Base-by-base conservation (phyloP, 371 early-diverging fungal genomes). In the Saksenaea vasiformis region DNA sequence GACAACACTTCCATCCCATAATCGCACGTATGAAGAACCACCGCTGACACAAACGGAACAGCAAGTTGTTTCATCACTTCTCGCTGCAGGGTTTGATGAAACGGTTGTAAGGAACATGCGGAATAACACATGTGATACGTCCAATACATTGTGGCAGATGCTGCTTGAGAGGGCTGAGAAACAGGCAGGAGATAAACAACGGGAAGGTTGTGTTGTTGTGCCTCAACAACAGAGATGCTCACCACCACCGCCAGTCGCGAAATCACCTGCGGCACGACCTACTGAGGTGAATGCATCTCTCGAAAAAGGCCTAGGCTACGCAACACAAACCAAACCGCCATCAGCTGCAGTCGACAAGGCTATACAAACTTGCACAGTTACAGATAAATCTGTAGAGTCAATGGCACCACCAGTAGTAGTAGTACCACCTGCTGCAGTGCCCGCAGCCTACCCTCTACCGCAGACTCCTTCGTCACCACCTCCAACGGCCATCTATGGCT, bases 71-170 rank as follows among this genome's bases (percentile, higher is more conserved):
- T 55, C 72, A 31, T 72, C 85, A 4, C 69, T 91, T 11, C 76
- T 74, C 3, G 73, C 79, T 5, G 80, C 88, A 13, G 93, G 93
- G 2, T 80, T 93, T 44, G 89, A 93, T 66, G 79, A 79, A 36
- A 76, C 74, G 19, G 84, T 90, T 19, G 63, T 88, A 28, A 79
- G 74, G 38, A 85, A 86, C 44, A 88, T 91, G 60, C 85, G 86
- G 22, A 68, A 85, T 4, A 83, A 89, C 44, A 77, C 85, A 17
- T 89, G 91, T 59, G 89, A 91, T 66, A 80, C 86, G 1, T 78
- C 83, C 36, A 84, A 87, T 53, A 91, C 90, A 10, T 72, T 91
- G 11, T 93, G 91, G 91, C 88, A 90, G 62, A 71, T 92, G 47
- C 71, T 92, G 8, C 69, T 91, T 26, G 83, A 81, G 19, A 79